phyloP scores from a whole-genome alignment of 2,329 filamentous ascomycete genomes.

The Lasiodiplodia citricola region DNA sequence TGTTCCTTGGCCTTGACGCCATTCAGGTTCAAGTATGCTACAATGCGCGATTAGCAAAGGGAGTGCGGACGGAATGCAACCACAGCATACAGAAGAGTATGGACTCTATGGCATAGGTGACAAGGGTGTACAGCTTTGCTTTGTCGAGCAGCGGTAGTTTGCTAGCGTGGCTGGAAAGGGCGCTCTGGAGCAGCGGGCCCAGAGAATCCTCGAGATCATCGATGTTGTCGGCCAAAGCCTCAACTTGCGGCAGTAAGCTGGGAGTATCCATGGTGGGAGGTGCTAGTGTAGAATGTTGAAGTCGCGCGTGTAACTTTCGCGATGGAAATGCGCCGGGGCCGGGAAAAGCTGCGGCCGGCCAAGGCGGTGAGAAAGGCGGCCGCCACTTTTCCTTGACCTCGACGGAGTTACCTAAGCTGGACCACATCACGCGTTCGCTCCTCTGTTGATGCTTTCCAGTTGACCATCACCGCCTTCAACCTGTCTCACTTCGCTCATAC shows the following conservation, averaged over 20 bases:
- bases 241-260: conserved; percentile 70
- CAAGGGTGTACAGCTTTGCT: conserved; percentile 89
- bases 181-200: conserved; percentile 69
- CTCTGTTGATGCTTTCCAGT: background rate
- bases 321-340: conserved; percentile 7
- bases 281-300: conserved; percentile 10
- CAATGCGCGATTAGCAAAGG: conserved; percentile 42
- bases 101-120: conserved; percentile 88
- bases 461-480: conserved; percentile 36
- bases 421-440: background rate
- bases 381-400: background rate
- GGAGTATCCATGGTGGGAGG: conserved; percentile 55
- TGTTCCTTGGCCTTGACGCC: conserved; percentile 82
- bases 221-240: conserved; percentile 77
- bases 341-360: background rate
- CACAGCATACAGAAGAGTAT: conserved; percentile 70
- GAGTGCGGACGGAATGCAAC: no score
- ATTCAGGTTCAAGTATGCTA: conserved; percentile 78
- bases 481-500: conserved; percentile 50
- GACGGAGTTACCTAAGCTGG: conserved; percentile 4
- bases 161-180: conserved; percentile 70
- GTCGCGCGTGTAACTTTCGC: background rate
- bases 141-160: conserved; percentile 92
- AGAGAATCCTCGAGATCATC: conserved; percentile 78
- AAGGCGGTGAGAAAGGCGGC: conserved; percentile 6